These are phyloP conservation scores for Sporothrix euskadiensis DNA, from an alignment of 2,329 filamentous ascomycete genomes.

Conservation along the genomic window DNA sequence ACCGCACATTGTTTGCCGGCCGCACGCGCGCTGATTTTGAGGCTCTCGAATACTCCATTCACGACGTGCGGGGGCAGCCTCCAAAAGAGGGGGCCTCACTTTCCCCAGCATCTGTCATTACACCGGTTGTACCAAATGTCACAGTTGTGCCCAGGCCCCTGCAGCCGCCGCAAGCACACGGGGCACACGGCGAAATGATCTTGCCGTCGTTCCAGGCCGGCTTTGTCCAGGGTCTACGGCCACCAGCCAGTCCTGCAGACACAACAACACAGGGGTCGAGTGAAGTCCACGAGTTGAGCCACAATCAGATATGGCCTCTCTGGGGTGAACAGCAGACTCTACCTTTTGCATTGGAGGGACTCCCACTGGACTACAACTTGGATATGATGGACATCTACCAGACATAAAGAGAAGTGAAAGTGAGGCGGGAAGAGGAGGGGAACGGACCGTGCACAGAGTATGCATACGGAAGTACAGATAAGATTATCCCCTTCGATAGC, in stretches of 20 bases:
- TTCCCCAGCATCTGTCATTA: background rate
- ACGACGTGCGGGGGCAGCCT: constrained; percentile 24
- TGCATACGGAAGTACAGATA: too few relatives aligned
- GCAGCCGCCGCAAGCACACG: background rate
- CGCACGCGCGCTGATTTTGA: constrained; percentile 28
- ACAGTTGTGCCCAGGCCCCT: background rate
- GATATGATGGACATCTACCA: constrained; percentile 23
- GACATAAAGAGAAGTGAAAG: background rate
- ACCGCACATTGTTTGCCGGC: constrained; percentile 23
- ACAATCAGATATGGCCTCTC: constrained; percentile 23
- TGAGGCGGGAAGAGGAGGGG: background rate
- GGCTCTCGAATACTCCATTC: constrained; percentile 29
- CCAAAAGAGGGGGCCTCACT: constrained; percentile 4
- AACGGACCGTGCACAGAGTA: background rate
- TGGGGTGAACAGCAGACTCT: constrained; percentile 27
- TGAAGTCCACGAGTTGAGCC: background rate
- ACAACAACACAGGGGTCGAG: background rate
- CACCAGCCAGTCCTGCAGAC: background rate
- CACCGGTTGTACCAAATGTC: background rate
- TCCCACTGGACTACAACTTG: constrained; percentile 25
- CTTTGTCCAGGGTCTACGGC: background rate
- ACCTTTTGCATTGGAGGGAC: constrained; percentile 26
- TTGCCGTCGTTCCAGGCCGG: background rate
- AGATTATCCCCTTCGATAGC: background rate
- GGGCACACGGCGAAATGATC: background rate